phyloP scores from a whole-genome alignment of 805 yeast species.

The Kregervanrija fluxuum region DNA sequence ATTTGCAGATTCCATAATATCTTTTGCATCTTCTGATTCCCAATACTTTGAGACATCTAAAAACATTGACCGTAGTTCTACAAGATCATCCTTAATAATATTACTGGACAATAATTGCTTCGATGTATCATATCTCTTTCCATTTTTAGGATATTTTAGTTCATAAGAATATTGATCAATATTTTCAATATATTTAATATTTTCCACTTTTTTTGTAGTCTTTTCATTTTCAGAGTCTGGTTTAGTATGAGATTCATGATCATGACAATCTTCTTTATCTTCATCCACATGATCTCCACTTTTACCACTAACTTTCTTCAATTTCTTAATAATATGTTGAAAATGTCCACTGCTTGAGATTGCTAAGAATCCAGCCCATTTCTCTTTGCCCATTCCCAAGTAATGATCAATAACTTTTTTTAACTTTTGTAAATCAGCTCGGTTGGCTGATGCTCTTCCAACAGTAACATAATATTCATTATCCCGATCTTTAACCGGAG shows the following conservation, averaged over 20 bases:
- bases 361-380: constrained; percentile 23
- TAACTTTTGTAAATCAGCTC: constrained; percentile 20
- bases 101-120: neutral
- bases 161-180: neutral
- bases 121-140: no score
- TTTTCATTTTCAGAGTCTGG: neutral
- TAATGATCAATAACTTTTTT: constrained; percentile 15
- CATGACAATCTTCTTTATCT: constrained; percentile 3
- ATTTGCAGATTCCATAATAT: constrained; percentile 2
- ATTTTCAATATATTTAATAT: neutral
- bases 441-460: constrained; percentile 16
- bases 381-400: constrained; percentile 19
- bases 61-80: constrained; percentile 1
- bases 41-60: constrained; percentile 5
- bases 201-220: neutral
- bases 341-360: constrained; percentile 21
- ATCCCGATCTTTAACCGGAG: constrained; percentile 19
- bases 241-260: neutral
- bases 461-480: constrained; percentile 16
- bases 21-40: constrained; percentile 6
- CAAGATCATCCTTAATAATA: constrained; percentile 1
- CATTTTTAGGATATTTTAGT: neutral
- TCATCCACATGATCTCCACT: constrained; percentile 7
- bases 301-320: constrained; percentile 10
- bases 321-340: constrained; percentile 14